Evolutionary conservation across 2,329 filamentous ascomycete species (phyloP).

Genomic region (Xylariales sp.): DNA sequence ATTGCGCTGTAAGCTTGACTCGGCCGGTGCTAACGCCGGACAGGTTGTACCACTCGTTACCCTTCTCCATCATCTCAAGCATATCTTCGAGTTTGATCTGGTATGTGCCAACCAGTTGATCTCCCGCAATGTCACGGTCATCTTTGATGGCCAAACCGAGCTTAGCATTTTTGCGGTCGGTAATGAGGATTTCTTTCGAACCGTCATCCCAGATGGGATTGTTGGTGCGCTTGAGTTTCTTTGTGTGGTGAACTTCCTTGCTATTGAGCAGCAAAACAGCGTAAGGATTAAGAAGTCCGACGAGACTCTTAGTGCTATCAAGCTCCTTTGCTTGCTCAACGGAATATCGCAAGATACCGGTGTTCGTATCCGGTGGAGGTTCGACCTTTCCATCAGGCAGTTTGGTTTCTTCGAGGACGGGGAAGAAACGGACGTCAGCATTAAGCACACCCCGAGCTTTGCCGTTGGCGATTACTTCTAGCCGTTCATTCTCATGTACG

Average conservation of each 20-base stretch:
- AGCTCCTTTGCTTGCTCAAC: conserved; percentile 97
- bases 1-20: conserved; percentile 90
- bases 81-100: conserved; percentile 97
- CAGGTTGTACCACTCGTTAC: conserved; percentile 96
- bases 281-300: conserved; percentile 92
- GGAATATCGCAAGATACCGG: conserved; percentile 92
- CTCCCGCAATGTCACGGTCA: conserved; percentile 84
- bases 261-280: conserved; percentile 89
- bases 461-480: conserved; percentile 87
- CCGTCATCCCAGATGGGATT: conserved; percentile 96
- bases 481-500: conserved; percentile 83
- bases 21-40: conserved; percentile 83
- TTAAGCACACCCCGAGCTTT: conserved; percentile 83
- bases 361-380: conserved; percentile 88
- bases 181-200: conserved; percentile 93
- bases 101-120: conserved; percentile 89
- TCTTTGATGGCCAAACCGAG: conserved; percentile 95
- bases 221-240: conserved; percentile 96
- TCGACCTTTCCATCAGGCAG: conserved; percentile 78
- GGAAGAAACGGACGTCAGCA: conserved; percentile 93
- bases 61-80: conserved; percentile 88
- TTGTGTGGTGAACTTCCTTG: conserved; percentile 88
- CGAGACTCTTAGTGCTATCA: conserved; percentile 89
- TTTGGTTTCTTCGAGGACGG: conserved; percentile 79
- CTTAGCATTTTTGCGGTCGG: conserved; percentile 89